Base-by-base conservation (phyloP, 345 rosid species). In the Boechera divaricarpa region DNA sequence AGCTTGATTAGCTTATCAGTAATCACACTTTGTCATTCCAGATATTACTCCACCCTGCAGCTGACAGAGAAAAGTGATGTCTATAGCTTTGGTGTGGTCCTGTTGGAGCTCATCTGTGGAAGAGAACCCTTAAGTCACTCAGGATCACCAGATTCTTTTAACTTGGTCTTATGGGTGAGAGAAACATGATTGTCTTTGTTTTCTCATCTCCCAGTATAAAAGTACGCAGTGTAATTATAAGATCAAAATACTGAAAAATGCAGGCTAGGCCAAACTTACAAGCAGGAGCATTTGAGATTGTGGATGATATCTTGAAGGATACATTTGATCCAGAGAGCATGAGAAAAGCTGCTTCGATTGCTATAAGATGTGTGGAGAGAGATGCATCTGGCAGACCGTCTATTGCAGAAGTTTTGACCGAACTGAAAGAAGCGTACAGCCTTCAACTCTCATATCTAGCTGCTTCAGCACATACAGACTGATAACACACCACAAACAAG, bases 251-350 rank as follows among this genome's bases (percentile, higher is more conserved):
- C 39, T 72, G 41, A 18, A 69, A 49, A 66, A 49, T 77, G 82
- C 91, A 93, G 95, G 98, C 98, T 31, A 91, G 87, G 74, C 97
- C 94, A 31, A 87, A 90, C 81, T 83, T 94, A 83, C 98, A 90
- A 83, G 97, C 96, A 47, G 94, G 91, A 57, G 87, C 93, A 57
- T 89, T 86, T 42, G 93, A 94, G 82, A 87, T 91, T 66, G 93
- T 89, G 73, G 97, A 91, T 36, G 93, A 87, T 42, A 80, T 80
- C 70, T 67, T 93, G 66, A 82, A 84, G 67, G 96, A 86, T 68
- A 84, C 64, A 38, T 91, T 86, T 29, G 92, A 89, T 47, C 84
- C 69, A 76, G 90, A 79, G 73, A 90, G 98, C 84, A 87, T 91
- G 96, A 87, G 63, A 74, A 86, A 69, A 74, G 87, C 89, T 10